Base-by-base conservation (phyloP, 208 protist genomes). In the Porcisia hertigi region DNA sequence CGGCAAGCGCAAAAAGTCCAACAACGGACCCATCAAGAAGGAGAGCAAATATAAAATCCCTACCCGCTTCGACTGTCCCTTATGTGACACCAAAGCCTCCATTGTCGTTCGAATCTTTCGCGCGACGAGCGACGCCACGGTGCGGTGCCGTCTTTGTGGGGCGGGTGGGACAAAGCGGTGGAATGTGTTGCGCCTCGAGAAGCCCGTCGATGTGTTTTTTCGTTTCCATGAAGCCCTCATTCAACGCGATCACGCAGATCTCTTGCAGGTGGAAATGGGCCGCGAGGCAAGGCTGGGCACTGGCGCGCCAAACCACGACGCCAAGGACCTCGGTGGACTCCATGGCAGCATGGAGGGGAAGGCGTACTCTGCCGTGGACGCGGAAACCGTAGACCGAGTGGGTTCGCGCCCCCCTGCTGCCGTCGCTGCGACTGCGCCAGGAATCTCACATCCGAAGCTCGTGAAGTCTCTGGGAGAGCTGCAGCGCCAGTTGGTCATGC, bases 21-120 rank as follows among this genome's bases (percentile, higher is more conserved):
- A 69, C 59, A 91, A 84, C 18, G 89, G 85, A 20, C 89, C 89
- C 18, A 79, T 96, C 75, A 97, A 97, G 79, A 97, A 97, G 82
- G 92, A 95, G 76, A 95, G 94, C 80, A 96, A 95, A 77, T 97
- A 97, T 80, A 97, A 97, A 75, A 96, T 97, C 71, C 94, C 94
- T 2, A 60, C 79, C 1, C 88, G 86, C 63, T 97, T 97, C 80
- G 92, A 96, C 77, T 97, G 94, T 76, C 94, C 94, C 16, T 45
- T 96, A 41, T 97, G 94, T 74, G 94, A 97, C 78, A 88, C 89
- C 20, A 96, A 96, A 81, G 79, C 79, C 47, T 85, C 81, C 69
- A 94, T 97, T 60, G 86, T 82, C 34, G 91, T 97, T 55, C 88
- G 85, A 63, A 84, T 97, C 6, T 62, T 86, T 41, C 83, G 88